These are phyloP conservation scores for Colletotrichum tamarilloi DNA, from an alignment of 2,329 filamentous ascomycete genomes.

Conservation along the genomic window DNA sequence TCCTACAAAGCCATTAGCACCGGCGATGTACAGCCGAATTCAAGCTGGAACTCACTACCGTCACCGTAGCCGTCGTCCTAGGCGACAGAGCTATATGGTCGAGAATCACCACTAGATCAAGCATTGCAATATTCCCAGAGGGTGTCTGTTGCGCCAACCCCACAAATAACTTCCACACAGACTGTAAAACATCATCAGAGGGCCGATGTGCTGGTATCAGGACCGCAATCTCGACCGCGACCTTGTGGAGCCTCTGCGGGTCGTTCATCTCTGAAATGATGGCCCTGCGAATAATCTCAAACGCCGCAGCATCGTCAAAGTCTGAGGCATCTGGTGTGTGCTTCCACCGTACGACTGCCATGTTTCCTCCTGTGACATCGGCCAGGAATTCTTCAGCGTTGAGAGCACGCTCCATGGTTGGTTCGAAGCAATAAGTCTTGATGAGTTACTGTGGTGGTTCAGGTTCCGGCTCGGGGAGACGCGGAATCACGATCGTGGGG, in stretches of 20 bases:
- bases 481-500: neutral
- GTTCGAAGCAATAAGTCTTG: neutral
- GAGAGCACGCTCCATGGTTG: neutral
- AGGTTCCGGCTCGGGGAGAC: neutral
- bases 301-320: constrained; percentile 19
- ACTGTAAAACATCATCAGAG: constrained; percentile 3
- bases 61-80: constrained; percentile 22
- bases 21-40: too few species aligned
- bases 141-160: constrained; percentile 35
- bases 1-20: neutral
- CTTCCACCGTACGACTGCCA: neutral
- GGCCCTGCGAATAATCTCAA: constrained; percentile 7
- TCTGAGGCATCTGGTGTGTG: neutral
- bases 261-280: constrained; percentile 3
- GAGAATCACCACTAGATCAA: constrained; percentile 27
- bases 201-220: neutral
- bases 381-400: neutral
- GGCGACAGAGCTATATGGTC: constrained; percentile 28
- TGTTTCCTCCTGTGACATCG: neutral
- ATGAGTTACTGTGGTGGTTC: neutral
- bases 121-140: constrained; percentile 24
- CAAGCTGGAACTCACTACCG: constrained; percentile 1
- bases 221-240: neutral
- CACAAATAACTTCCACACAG: constrained; percentile 29
- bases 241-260: constrained; percentile 5